These are phyloP conservation scores for Centrapalus pauciflorus DNA, from an alignment of 129 eudicot genomes.

Conservation along the genomic window DNA sequence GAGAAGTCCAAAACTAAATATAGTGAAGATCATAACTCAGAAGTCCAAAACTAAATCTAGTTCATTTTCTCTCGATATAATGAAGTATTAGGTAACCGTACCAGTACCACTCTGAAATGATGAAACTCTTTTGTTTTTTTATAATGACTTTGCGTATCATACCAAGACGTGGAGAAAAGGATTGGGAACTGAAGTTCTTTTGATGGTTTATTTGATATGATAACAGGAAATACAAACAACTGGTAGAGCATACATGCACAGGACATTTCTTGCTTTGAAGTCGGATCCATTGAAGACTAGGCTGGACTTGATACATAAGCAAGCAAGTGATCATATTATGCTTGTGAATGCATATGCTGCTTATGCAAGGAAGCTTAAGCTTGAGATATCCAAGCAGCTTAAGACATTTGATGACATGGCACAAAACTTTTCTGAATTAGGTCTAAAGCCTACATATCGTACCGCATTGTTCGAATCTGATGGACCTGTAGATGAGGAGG, in stretches of 20 bases:
- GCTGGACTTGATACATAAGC: slow-evolving; percentile 57
- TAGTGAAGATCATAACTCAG: background rate
- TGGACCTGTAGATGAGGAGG: slow-evolving; percentile 84
- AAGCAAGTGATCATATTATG: slow-evolving; percentile 61
- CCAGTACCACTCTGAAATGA: background rate
- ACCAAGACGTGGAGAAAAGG: background rate
- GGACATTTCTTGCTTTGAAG: slow-evolving; percentile 60
- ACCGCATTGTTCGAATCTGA: slow-evolving; percentile 54
- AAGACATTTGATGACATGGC: slow-evolving; percentile 58
- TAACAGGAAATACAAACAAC: slow-evolving; percentile 45
- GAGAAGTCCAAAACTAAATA: too few relatives aligned
- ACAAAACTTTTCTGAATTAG: slow-evolving; percentile 39
- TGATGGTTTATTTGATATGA: slow-evolving; percentile 4
- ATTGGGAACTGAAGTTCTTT: background rate
- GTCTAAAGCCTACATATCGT: slow-evolving; percentile 46
- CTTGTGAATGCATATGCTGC: slow-evolving; percentile 70
- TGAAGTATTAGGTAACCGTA: background rate
- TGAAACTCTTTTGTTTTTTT: background rate
- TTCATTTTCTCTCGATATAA: background rate
- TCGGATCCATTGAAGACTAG: slow-evolving; percentile 72
- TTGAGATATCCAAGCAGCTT: slow-evolving; percentile 64
- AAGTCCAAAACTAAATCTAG: background rate
- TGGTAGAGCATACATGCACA: slow-evolving; percentile 55
- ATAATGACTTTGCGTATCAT: background rate
- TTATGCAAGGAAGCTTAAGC: slow-evolving; percentile 67